Evolutionary conservation across 345 rosid species (phyloP), one percentile per base, ranked within the genome.

Genomic region (Sisymbrium altissimum): DNA sequence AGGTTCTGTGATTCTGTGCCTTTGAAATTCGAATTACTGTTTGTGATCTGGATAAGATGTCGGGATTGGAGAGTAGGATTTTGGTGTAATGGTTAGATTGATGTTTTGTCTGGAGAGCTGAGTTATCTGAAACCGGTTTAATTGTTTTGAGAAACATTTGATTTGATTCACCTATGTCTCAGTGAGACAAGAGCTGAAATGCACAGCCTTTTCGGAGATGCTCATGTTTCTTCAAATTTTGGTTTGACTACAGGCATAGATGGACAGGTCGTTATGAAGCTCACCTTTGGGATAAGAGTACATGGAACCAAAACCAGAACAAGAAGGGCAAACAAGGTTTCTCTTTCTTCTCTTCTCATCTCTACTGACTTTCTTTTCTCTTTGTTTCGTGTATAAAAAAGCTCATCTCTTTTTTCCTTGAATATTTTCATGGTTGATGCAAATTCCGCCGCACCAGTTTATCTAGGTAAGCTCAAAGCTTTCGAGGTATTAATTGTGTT

Each of bases 181-280:
- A 48, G 6, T 25, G 39, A 46, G 49, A 35, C 40, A 11, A 71
- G 59, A 45, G 18, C 29, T 46, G 17, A 36, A n/a, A 23, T 12
- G 44, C 14, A 2, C 7, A 2, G 11, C 21, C 33, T 58, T 14
- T 61, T 65, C 19, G 44, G 39, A 29, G 75, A 62, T 54, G 63
- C 13, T 77, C 41, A 77, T 59, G 39, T 60, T 25, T 66, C 44
- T 78, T 19, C 12, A 25, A 18, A 25, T 8, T n/a, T 77, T 46
- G 12, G 53, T 18, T 46, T 36, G 60, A 43, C 36, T 33, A 73
- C 55, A 95, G 99, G 84, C 99, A 95, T 87, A 80, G 99, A 81
- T 95, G 99, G 99, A 95, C 99, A 44, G 99, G 97, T 78, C 91
- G 98, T 18, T 94, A 91, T 73, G 98, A 94, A 87, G 99, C 99